phyloP scores from a whole-genome alignment of 768 basidiomycete genomes.

The Phlebiopsis flavidoalba region DNA sequence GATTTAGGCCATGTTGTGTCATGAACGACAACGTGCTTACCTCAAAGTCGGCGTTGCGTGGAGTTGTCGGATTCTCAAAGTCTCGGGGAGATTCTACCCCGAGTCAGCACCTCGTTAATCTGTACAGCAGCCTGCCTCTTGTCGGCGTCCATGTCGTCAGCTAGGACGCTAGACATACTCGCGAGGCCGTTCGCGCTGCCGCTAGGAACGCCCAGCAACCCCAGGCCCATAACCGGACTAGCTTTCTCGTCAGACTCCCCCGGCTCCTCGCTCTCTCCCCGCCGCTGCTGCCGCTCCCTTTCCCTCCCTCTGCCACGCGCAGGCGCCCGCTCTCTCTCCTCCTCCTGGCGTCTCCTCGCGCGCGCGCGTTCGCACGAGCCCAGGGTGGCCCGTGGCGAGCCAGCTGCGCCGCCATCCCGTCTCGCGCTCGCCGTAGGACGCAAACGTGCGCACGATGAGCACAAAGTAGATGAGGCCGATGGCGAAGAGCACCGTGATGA shows the following conservation, averaged over 20 bases:
- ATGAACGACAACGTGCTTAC: neutral
- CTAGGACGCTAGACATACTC: constrained; percentile 6
- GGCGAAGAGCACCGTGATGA: constrained; percentile 46
- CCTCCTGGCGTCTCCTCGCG: constrained; percentile 6
- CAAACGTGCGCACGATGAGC: constrained; percentile 58
- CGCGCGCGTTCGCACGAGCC: constrained; percentile 8
- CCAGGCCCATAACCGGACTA: constrained; percentile 5
- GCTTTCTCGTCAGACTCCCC: neutral
- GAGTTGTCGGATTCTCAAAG: neutral
- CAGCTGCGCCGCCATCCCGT: constrained; percentile 9
- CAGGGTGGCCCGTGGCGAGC: constrained; percentile 5
- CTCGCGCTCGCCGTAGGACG: constrained; percentile 43
- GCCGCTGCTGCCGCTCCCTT: constrained; percentile 12
- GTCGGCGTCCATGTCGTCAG: neutral
- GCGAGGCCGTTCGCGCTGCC: constrained; percentile 5
- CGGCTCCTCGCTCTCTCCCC: constrained; percentile 1
- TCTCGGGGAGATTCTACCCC: constrained; percentile 7
- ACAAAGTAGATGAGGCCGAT: constrained; percentile 58
- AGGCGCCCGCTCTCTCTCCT: neutral
- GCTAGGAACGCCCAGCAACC: constrained; percentile 4
- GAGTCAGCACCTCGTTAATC: neutral
- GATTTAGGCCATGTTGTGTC: too few relatives aligned
- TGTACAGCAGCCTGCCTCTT: neutral
- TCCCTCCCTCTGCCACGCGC: constrained; percentile 6
- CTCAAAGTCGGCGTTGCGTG: neutral